Base-by-base conservation (phyloP, 2,329 filamentous ascomycete genomes). In the Emergomyces pasteurianus region DNA sequence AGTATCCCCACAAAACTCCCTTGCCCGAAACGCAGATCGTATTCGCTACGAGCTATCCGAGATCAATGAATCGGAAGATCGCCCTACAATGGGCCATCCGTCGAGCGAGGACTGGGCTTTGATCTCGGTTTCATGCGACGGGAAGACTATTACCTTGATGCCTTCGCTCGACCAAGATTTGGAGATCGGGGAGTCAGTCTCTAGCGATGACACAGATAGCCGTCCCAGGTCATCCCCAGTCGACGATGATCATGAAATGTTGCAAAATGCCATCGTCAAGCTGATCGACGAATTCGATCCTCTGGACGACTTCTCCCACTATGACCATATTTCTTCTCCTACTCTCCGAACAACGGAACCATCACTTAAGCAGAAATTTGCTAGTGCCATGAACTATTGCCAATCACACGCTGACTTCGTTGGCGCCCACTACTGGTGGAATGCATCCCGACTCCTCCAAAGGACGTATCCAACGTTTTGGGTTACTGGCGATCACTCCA, bases 31-130 rank as follows among this genome's bases (percentile, higher is more conserved):
- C 59, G 74, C 73, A 36, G 72, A 75, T 62, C 69, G 72, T 26
- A 75, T 77, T 55, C 74, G 74, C 42, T 75, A 75, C 58, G 74
- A 77, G 63, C 49, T 77, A 34, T 73, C 70, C 12, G 74, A 74
- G 58, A 60, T 74, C 59, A 68, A 70, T 40, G 74, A 75, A 55
- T 69, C 70, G 12, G 70, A 71, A 55, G 69, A 70, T 58, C 73
- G 71, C 23, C 86, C 90, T 16, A 81, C 78, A 14, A 79, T 86
- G 21, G 83, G 85, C 60, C 88, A 94, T 67, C 90, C 90, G 9
- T 92, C 89, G 63, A 86, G 87, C 1, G 90, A 95, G 73, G 81
- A 86, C 60, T 95, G 90, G 90, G 83, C 88, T 4, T 86, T 94
- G 7, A 77, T 95, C 9, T 92, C 92, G 68, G 83, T 95, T 60